Percentiles rank a stretch among this genome's conserved stretches.
These are phyloP conservation scores for Neltuma alba DNA, from an alignment of 306 rosid species.

Conservation along the genomic window DNA sequence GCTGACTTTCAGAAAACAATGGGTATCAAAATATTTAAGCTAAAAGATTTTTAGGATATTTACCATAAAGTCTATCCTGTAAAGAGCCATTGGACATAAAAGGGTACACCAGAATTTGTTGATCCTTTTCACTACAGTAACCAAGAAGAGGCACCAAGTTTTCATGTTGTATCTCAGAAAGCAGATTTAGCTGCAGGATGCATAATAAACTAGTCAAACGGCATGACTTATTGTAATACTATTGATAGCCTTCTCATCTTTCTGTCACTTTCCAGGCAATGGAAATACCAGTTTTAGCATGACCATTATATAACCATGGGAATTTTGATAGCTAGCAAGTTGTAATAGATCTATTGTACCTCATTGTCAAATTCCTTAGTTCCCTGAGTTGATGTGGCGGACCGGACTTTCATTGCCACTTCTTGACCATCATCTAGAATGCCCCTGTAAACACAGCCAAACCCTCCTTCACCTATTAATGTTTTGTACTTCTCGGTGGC, in stretches of 20 bases:
- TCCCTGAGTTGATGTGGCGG: conserved; percentile 92
- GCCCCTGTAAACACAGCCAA: conserved; percentile 84
- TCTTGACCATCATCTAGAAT: conserved; percentile 68
- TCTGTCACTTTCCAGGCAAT: not conserved
- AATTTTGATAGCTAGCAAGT: not conserved
- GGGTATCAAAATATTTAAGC: conserved; percentile 19
- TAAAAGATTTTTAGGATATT: conserved; percentile 32
- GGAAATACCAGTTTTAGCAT: not conserved
- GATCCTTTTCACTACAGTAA: conserved; percentile 76
- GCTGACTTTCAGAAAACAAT: conserved; percentile 32
- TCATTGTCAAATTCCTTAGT: conserved; percentile 88
- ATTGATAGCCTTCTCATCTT: not conserved
- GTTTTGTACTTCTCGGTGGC: conserved; percentile 74
- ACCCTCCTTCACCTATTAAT: conserved; percentile 91
- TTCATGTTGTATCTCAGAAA: conserved; percentile 77
- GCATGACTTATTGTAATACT: not conserved
- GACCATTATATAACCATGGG: not conserved
- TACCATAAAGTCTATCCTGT: conserved; percentile 93
- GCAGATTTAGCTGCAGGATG: conserved; percentile 74
- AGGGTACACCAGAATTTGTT: conserved; percentile 91
- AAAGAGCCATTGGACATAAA: conserved; percentile 92
- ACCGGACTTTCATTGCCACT: conserved; percentile 89
- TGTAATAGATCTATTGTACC: conserved; percentile 44
- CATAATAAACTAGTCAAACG: conserved; percentile 42
- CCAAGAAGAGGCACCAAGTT: conserved; percentile 96